A percentile compares a stretch with the other conserved stretches of the same genome.
phyloP scores from a whole-genome alignment of 495 filamentous ascomycete genomes.

The Penicillium pancosmium region DNA sequence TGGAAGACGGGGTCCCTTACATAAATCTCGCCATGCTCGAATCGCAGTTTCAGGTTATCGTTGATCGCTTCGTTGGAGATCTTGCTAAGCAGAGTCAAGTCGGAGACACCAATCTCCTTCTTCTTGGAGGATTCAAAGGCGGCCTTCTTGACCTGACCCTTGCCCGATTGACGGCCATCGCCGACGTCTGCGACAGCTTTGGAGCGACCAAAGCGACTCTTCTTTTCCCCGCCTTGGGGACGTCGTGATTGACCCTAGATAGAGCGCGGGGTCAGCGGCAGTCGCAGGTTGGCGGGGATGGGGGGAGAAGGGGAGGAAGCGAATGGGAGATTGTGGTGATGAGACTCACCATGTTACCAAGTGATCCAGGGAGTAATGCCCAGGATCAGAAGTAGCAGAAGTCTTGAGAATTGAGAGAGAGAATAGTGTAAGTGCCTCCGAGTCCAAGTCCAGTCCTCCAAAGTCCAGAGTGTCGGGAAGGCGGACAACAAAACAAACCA shows the following conservation, averaged over 20 bases:
- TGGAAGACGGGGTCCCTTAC: conserved; percentile 50
- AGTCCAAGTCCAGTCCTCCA: neutral
- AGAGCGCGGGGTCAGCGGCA: conserved; percentile 18
- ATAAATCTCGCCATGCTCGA: conserved; percentile 96
- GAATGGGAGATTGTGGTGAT: neutral
- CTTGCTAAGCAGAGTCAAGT: conserved; percentile 96
- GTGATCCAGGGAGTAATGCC: neutral
- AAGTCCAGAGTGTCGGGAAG: neutral
- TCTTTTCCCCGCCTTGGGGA: conserved; percentile 51
- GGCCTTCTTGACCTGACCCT: conserved; percentile 86
- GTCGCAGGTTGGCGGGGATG: conserved; percentile 21
- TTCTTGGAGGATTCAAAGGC: conserved; percentile 95
- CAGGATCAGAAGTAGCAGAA: neutral
- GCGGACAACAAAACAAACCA: neutral
- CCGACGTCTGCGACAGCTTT: conserved; percentile 50
- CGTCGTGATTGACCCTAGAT: conserved; percentile 53
- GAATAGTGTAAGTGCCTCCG: neutral
- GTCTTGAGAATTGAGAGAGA: too few species aligned
- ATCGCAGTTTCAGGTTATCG: conserved; percentile 96
- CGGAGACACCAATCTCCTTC: conserved; percentile 98
- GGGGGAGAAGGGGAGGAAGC: neutral
- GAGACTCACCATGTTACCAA: conserved; percentile 19
- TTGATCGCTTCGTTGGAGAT: conserved; percentile 99
- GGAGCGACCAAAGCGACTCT: conserved; percentile 52
- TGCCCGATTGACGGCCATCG: conserved; percentile 50